A percentile compares a stretch with the other conserved stretches of the same genome.
These are phyloP conservation scores for Acacia acuminata DNA, from an alignment of 306 rosid genomes.

Conservation along the genomic window DNA sequence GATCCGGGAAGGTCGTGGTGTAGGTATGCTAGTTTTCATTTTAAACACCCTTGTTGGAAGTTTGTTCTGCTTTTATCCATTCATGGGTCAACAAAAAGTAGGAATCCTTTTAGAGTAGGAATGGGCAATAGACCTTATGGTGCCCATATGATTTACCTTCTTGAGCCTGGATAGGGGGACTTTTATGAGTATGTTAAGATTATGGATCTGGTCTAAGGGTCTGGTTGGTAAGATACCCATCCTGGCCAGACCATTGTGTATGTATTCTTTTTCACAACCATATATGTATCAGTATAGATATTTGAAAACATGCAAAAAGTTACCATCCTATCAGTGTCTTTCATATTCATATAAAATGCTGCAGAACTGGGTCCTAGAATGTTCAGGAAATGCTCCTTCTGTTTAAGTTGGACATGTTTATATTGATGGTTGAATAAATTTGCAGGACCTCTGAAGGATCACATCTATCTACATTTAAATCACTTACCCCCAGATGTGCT, in stretches of 20 bases:
- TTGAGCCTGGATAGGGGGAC: background rate
- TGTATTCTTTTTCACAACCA: background rate
- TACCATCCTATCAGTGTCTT: background rate
- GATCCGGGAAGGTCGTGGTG: conserved; percentile 97
- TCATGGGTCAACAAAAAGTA: background rate
- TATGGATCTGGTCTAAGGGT: background rate
- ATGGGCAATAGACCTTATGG: background rate
- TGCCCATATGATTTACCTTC: background rate
- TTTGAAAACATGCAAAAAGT: background rate
- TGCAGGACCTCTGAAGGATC: conserved; percentile 97
- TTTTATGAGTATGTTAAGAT: background rate
- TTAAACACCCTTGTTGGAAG: background rate
- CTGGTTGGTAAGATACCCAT: background rate
- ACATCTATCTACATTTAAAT: conserved; percentile 96
- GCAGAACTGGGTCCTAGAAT: background rate
- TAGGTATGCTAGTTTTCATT: conserved; percentile 57
- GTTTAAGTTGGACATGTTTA: conserved; percentile 22
- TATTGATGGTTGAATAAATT: conserved; percentile 27
- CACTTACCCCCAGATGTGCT: conserved; percentile 99
- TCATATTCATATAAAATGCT: no score
- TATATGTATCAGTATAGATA: no score
- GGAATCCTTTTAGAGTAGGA: conserved; percentile 9
- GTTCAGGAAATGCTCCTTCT: background rate
- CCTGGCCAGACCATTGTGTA: background rate
- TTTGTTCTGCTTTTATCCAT: background rate